Percentiles rank a stretch among this genome's conserved stretches.
These are phyloP conservation scores for Aethionema arabicum DNA, from an alignment of 345 rosid genomes.

Conservation along the genomic window DNA sequence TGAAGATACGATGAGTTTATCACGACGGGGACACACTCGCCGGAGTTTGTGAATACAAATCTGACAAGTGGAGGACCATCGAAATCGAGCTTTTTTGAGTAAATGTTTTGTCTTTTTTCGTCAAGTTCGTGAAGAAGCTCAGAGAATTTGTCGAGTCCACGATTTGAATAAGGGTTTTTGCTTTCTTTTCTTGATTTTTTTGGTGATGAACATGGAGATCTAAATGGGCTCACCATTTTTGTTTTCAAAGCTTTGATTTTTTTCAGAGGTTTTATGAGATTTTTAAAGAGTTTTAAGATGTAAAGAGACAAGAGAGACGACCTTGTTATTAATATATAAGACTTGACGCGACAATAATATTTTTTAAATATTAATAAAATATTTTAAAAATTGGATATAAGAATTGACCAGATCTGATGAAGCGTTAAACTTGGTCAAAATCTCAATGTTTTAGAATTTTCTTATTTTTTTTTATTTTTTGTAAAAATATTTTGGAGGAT, in stretches of 20 bases:
- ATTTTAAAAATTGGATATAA: not conserved
- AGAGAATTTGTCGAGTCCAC: constrained; percentile 76
- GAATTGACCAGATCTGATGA: constrained; percentile 28
- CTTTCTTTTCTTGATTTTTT: constrained; percentile 40
- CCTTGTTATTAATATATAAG: constrained; percentile 28
- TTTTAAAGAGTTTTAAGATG: not conserved
- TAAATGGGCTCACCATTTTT: constrained; percentile 30
- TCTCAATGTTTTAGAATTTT: not conserved
- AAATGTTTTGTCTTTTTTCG: constrained; percentile 56
- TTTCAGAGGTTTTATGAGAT: constrained; percentile 17
- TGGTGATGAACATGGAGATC: constrained; percentile 38
- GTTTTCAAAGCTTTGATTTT: constrained; percentile 5
- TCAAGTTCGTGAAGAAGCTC: constrained; percentile 59
- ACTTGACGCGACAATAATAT: constrained; percentile 34
- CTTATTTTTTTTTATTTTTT: not conserved
- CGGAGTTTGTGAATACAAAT: constrained; percentile 45
- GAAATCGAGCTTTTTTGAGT: constrained; percentile 45
- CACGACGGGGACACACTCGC: constrained; percentile 54
- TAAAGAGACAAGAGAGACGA: constrained; percentile 33
- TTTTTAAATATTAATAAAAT: not conserved
- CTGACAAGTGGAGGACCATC: constrained; percentile 53
- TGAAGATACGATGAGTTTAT: constrained; percentile 42
- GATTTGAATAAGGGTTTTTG: constrained; percentile 71
- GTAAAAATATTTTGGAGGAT: not conserved
- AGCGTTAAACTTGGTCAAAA: constrained; percentile 34